phyloP scores from a whole-genome alignment of 2,329 filamentous ascomycete genomes.

The Phialemoniopsis sp. region DNA sequence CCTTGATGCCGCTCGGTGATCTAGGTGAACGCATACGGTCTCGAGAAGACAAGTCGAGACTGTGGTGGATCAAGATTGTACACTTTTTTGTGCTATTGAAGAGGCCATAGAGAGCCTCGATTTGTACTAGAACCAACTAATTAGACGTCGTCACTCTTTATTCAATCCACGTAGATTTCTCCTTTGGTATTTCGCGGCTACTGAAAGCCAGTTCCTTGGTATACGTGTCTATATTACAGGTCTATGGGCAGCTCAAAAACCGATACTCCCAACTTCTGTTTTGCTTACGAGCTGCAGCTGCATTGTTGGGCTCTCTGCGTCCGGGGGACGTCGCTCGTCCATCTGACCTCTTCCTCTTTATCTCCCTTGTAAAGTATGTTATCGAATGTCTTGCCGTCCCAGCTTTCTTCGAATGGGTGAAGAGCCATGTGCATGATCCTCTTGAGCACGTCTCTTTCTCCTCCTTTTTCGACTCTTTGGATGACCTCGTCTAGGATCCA shows the following conservation, averaged over 20 bases:
- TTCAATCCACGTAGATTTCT: no score
- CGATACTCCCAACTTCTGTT: not conserved
- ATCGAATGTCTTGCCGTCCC: slow-evolving; percentile 51
- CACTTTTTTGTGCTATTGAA: slow-evolving; percentile 1
- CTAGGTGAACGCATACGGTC: no score
- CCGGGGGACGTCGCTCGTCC: slow-evolving; percentile 80
- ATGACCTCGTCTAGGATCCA: slow-evolving; percentile 97
- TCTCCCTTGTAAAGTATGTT: slow-evolving; percentile 52
- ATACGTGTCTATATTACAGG: no score
- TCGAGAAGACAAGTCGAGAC: no score
- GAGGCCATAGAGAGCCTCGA: not conserved
- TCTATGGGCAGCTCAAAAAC: no score
- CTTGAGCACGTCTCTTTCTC: slow-evolving; percentile 73
- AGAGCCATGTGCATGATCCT: slow-evolving; percentile 79
- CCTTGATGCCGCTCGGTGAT: no score
- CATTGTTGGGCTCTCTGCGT: slow-evolving; percentile 82
- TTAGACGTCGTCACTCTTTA: not conserved
- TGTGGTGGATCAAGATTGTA: not conserved
- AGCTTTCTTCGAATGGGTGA: slow-evolving; percentile 78
- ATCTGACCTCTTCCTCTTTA: slow-evolving; percentile 72
- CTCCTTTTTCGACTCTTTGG: slow-evolving; percentile 76
- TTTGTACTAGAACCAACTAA: not conserved
- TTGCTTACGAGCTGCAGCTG: slow-evolving; percentile 77
- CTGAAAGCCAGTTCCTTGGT: no score
- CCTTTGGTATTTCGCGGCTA: no score